Base-by-base conservation (phyloP, 169 alveolate species). In the Plasmodium coatneyi region DNA sequence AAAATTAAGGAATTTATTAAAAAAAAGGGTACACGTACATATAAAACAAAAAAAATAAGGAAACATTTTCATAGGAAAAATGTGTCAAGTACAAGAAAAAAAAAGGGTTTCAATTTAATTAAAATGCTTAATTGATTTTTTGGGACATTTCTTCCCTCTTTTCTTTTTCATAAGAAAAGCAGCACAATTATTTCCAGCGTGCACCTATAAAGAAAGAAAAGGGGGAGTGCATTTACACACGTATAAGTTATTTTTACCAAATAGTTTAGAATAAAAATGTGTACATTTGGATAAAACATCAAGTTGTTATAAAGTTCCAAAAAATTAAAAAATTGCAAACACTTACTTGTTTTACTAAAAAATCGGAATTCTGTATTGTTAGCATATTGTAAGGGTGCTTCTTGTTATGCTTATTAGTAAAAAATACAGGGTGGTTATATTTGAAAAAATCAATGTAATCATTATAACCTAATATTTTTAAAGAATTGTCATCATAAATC, bases 391-490 rank as follows among this genome's bases (percentile, higher is more conserved):
- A 76, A 52, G 93, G 56, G 41, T 74, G 93, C 78, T 84, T 84
- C 39, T 84, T 84, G 70, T 49, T 72, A 66, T 84, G 84, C 70
- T 84, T 84, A 78, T 84, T 84, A 12, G 93, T 84, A 54, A 84
- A 84, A 84, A 84, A 84, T 84, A 84, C 79, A 76, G 93, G 93
- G 79, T 84, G 93, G 66, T 72, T 74, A 43, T 84, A 66, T 84
- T 72, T 78, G 79, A 84, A 84, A 79, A 84, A 84, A 74, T 84
- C 93, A 56, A 84, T 84, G 80, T 84, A 84, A 84, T 84, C 79
- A 84, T 84, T 84, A 74, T 84, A 84, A n/a, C 93, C 93, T 46
- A 84, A 49, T 76, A 84, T 84, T 84, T 84, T 76, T 34, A 84
- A 10, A 76, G 86, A 74, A 19, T 84, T 36, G 28, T 84, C 93